Percentiles rank a stretch among this genome's conserved stretches.
Conservation (phyloP, 2,329 filamentous ascomycete genomes). For the Parascedosporium putredinis region DNA sequence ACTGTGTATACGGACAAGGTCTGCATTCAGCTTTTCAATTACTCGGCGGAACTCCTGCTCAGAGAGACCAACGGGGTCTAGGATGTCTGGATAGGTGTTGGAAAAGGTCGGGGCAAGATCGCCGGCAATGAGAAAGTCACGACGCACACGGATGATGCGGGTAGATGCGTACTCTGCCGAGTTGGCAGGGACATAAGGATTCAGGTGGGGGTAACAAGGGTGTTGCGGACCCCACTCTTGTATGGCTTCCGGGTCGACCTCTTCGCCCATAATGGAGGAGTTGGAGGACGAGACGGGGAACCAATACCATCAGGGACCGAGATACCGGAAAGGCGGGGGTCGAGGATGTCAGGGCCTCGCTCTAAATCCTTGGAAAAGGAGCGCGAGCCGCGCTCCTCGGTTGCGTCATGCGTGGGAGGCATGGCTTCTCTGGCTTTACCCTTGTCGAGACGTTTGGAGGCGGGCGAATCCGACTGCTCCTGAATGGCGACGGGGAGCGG, state of each 20-base stretch:
- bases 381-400: slow-evolving; percentile 20
- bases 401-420: slow-evolving; percentile 21
- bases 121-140: slow-evolving; percentile 84
- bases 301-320: slow-evolving; percentile 42
- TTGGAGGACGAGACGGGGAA: slow-evolving; percentile 45
- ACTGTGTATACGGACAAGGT: slow-evolving; percentile 67
- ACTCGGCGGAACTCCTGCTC: slow-evolving; percentile 81
- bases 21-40: slow-evolving; percentile 71
- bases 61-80: slow-evolving; percentile 70
- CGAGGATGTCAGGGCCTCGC: slow-evolving; percentile 35
- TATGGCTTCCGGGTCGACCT: slow-evolving; percentile 55
- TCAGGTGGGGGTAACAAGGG: slow-evolving; percentile 87
- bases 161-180: slow-evolving; percentile 68
- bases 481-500: slow-evolving; percentile 1
- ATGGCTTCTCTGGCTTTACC: slow-evolving; percentile 42
- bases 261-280: slow-evolving; percentile 53
- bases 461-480: slow-evolving; percentile 8
- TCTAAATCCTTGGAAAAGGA: slow-evolving; percentile 43
- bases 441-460: slow-evolving; percentile 27
- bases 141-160: slow-evolving; percentile 79
- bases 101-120: slow-evolving; percentile 89
- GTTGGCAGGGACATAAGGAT: slow-evolving; percentile 74
- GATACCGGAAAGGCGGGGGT: slow-evolving; percentile 34
- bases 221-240: slow-evolving; percentile 89
- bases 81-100: slow-evolving; percentile 90